These are phyloP conservation scores for Aspergillus sergii DNA, from an alignment of 2,329 filamentous ascomycete genomes.

Conservation along the genomic window DNA sequence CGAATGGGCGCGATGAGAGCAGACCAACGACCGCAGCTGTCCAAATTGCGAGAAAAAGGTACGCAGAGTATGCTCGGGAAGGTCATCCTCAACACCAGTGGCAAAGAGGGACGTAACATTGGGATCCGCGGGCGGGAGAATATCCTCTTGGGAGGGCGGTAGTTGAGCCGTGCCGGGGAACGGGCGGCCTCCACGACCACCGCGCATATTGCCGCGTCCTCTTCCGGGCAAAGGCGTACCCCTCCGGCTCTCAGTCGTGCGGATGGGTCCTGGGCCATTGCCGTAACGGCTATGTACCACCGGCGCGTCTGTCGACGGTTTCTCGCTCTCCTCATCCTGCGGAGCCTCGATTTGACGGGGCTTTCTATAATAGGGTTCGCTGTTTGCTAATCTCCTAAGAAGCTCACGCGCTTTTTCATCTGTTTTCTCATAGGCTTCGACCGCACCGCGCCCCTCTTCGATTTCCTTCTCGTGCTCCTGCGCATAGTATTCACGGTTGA, in stretches of 20 bases:
- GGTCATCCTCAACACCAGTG: constrained; percentile 92
- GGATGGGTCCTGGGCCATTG: constrained; percentile 65
- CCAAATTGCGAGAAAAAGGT: constrained; percentile 88
- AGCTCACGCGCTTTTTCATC: constrained; percentile 95
- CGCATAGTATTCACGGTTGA: constrained; percentile 96
- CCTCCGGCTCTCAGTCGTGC: constrained; percentile 65
- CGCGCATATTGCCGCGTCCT: constrained; percentile 51
- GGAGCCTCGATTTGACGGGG: constrained; percentile 71
- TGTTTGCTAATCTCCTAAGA: constrained; percentile 79
- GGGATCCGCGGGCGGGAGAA: constrained; percentile 77
- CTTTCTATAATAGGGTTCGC: constrained; percentile 93
- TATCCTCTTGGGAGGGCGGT: constrained; percentile 82
- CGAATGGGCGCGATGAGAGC: constrained; percentile 95
- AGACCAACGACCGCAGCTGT: constrained; percentile 88
- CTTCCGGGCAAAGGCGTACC: constrained; percentile 42
- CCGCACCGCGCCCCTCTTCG: constrained; percentile 81
- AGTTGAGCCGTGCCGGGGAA: constrained; percentile 73
- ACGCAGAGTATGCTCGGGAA: constrained; percentile 88
- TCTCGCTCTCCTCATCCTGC: constrained; percentile 43
- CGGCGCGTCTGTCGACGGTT: constrained; percentile 45
- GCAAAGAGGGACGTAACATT: constrained; percentile 93
- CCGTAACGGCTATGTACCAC: constrained; percentile 43
- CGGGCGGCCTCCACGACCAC: constrained; percentile 55
- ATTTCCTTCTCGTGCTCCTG: constrained; percentile 96
- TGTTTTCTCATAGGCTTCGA: constrained; percentile 93